Base-by-base conservation (phyloP, 768 basidiomycete genomes). In the Mycena epipterygia region DNA sequence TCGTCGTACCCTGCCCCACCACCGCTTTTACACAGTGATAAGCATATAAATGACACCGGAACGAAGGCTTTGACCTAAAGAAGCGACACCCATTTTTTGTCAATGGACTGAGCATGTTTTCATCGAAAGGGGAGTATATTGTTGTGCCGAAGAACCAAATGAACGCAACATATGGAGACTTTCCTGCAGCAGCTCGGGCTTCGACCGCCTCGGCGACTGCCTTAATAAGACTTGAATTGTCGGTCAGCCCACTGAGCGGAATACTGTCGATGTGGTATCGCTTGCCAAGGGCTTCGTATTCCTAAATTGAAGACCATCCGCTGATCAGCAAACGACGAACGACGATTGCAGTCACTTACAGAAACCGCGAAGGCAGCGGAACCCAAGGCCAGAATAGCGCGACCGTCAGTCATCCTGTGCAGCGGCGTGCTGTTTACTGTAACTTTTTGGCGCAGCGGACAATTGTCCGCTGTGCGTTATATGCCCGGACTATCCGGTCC, bases 1-100 rank as follows among this genome's bases (percentile, higher is more conserved):
- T 67, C 53, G 57, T 73, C 68, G 51, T 73, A 73, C 25, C 72
- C 72, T 27, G 68, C 72, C 25, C 72, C 72, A 35, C 59, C 68
- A 46, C 72, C 72, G 27, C 66, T 68, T 62, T 30, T 33, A 59
- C 21, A 32, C 37, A 25, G 32, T 6, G 56, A 59, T 65, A 68
- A 63, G 67, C 44, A 59, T 19, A 37, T 5, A 23, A 7, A 39
- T 13, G 33, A 9, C 19, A 14, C 13, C 8, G 5, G 21, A 59
- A 25, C 29, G 27, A 32, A 42, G 27, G 5, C 30, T 51, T 32
- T 44, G 33, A 73, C 72, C 72, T 58, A 59, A 73, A 69, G 44
- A 70, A 73, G n/a, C 72, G 46, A 30, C 72, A 73, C 2, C 72
- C 72, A 27, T 51, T 66, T 23, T 55, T 35, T n/a, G 57, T 60